phyloP scores from a whole-genome alignment of 1,284 basidiomycete genomes.

The Agroathelia rolfsii region DNA sequence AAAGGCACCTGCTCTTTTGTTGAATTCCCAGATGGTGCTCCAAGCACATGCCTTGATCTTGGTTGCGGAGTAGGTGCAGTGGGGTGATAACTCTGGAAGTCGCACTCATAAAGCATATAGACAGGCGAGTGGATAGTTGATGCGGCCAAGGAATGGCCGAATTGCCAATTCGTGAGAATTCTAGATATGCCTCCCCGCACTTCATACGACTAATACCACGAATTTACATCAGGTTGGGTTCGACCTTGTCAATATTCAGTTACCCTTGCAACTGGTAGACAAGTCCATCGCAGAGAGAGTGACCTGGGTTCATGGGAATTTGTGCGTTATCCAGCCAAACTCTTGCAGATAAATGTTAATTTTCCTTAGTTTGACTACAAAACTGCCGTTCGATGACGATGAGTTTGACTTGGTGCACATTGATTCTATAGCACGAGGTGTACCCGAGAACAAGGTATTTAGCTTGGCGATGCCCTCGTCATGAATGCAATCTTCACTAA shows the following conservation, averaged over 20 bases:
- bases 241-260: slow-evolving; percentile 64
- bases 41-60: slow-evolving; percentile 48
- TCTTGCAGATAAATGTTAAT: slow-evolving; percentile 5
- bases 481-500: slow-evolving; percentile 9
- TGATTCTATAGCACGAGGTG: slow-evolving; percentile 48
- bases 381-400: slow-evolving; percentile 68
- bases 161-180: slow-evolving; percentile 50
- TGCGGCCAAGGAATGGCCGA: slow-evolving; percentile 60
- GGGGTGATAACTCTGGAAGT: not conserved
- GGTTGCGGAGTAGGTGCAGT: slow-evolving; percentile 53
- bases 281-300: slow-evolving; percentile 42
- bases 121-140: slow-evolving; percentile 63
- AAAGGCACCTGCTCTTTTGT: slow-evolving; percentile 45
- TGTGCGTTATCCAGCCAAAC: slow-evolving; percentile 33
- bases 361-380: slow-evolving; percentile 50
- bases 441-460: slow-evolving; percentile 64
- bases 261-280: slow-evolving; percentile 41
- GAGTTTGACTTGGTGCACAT: slow-evolving; percentile 73
- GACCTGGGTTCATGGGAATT: slow-evolving; percentile 65
- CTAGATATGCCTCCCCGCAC: slow-evolving; percentile 2
- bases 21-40: slow-evolving; percentile 35
- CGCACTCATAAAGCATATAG: slow-evolving; percentile 24
- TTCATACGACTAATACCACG: slow-evolving; percentile 2
- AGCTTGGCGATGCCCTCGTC: not conserved
- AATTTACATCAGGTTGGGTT: slow-evolving; percentile 48